These are phyloP conservation scores for Paecilomyces formosus DNA, from an alignment of 2,329 filamentous ascomycete species.

Conservation along the genomic window DNA sequence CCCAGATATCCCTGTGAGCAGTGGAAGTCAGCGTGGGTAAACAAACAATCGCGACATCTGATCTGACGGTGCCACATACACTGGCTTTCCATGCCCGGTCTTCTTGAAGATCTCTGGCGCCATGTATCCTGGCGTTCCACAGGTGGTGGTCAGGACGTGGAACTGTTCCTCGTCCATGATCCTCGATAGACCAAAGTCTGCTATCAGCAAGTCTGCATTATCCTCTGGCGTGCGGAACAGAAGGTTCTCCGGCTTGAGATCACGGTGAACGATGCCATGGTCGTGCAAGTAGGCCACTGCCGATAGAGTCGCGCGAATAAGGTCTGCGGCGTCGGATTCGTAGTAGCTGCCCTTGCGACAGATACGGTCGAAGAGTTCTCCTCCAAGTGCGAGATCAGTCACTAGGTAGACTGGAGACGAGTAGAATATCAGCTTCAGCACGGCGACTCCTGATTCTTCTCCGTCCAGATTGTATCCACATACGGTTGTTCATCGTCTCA, in stretches of 20 bases:
- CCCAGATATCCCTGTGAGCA: conserved; percentile 72
- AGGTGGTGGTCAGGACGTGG: conserved; percentile 94
- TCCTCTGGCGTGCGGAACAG: conserved; percentile 96
- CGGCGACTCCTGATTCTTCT: background rate
- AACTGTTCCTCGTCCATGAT: conserved; percentile 99
- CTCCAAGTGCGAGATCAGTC: conserved; percentile 90
- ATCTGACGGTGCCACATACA: conserved; percentile 44
- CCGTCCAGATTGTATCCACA: conserved; percentile 13
- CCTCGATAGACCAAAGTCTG: conserved; percentile 88
- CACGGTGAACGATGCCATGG: conserved; percentile 95
- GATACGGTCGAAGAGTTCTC: conserved; percentile 96
- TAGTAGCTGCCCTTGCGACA: conserved; percentile 98
- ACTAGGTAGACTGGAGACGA: conserved; percentile 70
- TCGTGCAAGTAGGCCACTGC: conserved; percentile 98
- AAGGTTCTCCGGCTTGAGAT: conserved; percentile 94
- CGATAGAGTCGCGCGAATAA: conserved; percentile 89
- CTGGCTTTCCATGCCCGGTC: conserved; percentile 92
- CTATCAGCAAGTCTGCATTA: conserved; percentile 92
- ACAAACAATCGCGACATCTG: background rate
- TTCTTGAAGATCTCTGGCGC: conserved; percentile 99
- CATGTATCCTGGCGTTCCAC: conserved; percentile 98
- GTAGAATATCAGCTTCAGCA: conserved; percentile 9
- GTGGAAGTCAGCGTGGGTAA: conserved; percentile 1
- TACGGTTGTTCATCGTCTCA: conserved; percentile 96
- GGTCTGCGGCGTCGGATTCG: conserved; percentile 90